These are phyloP conservation scores for Daldinia sp. DNA, from an alignment of 2,329 filamentous ascomycete species.

Conservation along the genomic window DNA sequence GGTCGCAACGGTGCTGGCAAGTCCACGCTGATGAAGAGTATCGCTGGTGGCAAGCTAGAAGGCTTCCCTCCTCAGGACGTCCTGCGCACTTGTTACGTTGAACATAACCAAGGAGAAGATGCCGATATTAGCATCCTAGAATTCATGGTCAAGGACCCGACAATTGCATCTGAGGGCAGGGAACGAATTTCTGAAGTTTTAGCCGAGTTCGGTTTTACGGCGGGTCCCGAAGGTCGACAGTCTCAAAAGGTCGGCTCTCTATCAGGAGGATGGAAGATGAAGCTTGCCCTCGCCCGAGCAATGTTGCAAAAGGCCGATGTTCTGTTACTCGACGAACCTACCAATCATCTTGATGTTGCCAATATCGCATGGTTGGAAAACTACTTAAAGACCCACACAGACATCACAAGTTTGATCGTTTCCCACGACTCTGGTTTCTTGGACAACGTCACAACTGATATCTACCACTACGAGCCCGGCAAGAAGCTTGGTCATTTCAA, in stretches of 20 bases:
- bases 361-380: slow-evolving; percentile 97
- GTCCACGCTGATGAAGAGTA: slow-evolving; percentile 98
- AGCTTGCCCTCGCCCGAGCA: slow-evolving; percentile 91
- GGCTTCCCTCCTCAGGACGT: slow-evolving; percentile 94
- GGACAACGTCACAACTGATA: slow-evolving; percentile 96
- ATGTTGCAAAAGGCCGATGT: slow-evolving; percentile 99
- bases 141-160: slow-evolving; percentile 88
- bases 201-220: slow-evolving; percentile 90
- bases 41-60: slow-evolving; percentile 94
- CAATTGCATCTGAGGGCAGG: slow-evolving; percentile 78
- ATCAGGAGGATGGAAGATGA: slow-evolving; percentile 99
- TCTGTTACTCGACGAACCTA: slow-evolving; percentile 95
- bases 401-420: slow-evolving; percentile 97
- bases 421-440: slow-evolving; percentile 98
- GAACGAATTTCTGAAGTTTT: slow-evolving; percentile 87
- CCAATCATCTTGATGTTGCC: slow-evolving; percentile 95
- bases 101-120: slow-evolving; percentile 99
- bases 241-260: slow-evolving; percentile 90
- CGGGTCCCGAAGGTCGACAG: slow-evolving; percentile 88
- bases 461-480: slow-evolving; percentile 95
- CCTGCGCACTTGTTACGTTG: slow-evolving; percentile 95
- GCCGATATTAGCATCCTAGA: slow-evolving; percentile 95
- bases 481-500: slow-evolving; percentile 93
- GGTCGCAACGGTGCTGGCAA: slow-evolving; percentile 98
- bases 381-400: slow-evolving; percentile 93